Evolutionary conservation across 192 early-diverging fungal genomes (phyloP).

Genomic region (Phlyctochytrium arcticum): DNA sequence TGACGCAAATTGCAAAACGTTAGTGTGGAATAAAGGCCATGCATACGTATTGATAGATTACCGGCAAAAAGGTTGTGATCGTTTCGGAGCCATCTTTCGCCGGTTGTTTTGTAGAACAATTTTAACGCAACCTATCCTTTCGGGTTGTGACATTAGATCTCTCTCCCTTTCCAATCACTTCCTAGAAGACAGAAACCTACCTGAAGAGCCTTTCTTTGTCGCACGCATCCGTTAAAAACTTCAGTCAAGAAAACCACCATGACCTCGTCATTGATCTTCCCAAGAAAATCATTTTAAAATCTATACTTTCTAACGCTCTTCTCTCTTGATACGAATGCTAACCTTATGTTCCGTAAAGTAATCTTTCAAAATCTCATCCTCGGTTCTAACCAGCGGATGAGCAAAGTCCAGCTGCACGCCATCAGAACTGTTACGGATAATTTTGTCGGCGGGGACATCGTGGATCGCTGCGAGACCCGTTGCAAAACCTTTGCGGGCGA

Average conservation of each 20-base stretch:
- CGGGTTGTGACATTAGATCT: background rate
- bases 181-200: conserved; percentile 17
- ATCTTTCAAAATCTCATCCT: conserved; percentile 34
- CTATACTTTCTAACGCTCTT: no score
- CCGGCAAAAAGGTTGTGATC: conserved; percentile 47
- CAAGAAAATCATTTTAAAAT: no score
- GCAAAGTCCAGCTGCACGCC: conserved; percentile 9
- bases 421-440: background rate
- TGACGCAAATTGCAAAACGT: background rate
- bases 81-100: conserved; percentile 30
- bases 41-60: background rate
- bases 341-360: conserved; percentile 33
- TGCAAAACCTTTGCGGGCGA: conserved; percentile 18
- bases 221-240: conserved; percentile 37
- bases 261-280: conserved; percentile 16
- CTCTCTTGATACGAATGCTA: no score
- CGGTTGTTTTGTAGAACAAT: conserved; percentile 32
- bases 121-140: conserved; percentile 27
- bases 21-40: background rate
- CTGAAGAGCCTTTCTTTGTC: conserved; percentile 34
- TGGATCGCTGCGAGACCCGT: conserved; percentile 8
- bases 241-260: conserved; percentile 39
- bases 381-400: conserved; percentile 28
- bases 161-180: background rate
- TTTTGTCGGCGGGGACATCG: background rate